Base-by-base conservation (phyloP, 73 alveolate species). In the Paramecium bursaria region DNA sequence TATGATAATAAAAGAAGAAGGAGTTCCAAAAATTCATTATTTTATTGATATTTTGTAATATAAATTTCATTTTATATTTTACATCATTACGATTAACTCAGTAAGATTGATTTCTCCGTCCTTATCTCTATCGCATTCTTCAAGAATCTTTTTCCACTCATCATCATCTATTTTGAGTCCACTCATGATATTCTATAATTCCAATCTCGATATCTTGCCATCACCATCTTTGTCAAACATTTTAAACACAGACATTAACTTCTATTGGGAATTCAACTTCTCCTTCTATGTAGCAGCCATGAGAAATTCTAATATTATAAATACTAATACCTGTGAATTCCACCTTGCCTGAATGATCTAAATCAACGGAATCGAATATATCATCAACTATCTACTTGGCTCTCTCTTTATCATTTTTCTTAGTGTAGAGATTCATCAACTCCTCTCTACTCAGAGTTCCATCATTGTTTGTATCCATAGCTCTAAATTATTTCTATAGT, bases 181-280 rank as follows among this genome's bases (percentile, higher is more conserved):
- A 2, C 74, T 21, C 75, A 30, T 51, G 21, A 48, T 49, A 23
- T 30, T 9, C 35, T 51, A 49, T 47, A 48, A 39, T 75, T 75
- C 74, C 9, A 48, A 22, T 75, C 87, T 44, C 21, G 19, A 30
- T 21, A 75, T 51, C 26, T 48, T 75, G 0, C 74, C 75, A 23
- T 75, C 87, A 11, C 87, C 87, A 50, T 51, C 87, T 30, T 75
- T 75, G 48, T 75, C 87, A 75, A 75, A 75, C 87, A 75, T 75
- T n/a, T 75, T 3, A 52, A 75, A 75, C 26, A 51, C 87, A 9
- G 46, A 3, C 3, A 47, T 31, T 17, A 75, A 19, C 48, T 75
- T 75, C 52, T 46, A 48, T 27, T 46, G 11, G 9, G 87, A 75
- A 6, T 25, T 48, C 27, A 75, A 39, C 27, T 75, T 75, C 33